A percentile compares a stretch with the other conserved stretches of the same genome.
Evolutionary conservation across 2,329 filamentous ascomycete genomes (phyloP).

Genomic region (Pseudocercospora cruenta): DNA sequence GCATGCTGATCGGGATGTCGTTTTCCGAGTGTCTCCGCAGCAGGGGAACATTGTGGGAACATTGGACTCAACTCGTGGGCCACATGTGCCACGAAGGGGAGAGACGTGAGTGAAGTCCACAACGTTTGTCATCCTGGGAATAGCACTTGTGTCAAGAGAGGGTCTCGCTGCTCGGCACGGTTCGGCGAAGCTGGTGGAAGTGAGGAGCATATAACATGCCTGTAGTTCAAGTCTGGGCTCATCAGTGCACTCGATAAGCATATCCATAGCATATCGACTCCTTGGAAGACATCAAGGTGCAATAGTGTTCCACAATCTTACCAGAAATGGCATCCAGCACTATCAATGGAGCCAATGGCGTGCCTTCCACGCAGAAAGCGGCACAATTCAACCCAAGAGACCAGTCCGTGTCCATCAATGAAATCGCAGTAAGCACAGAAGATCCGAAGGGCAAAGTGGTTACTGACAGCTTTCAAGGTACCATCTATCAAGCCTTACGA

Average conservation of each 20-base stretch:
- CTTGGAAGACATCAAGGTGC: not conserved
- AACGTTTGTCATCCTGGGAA: not conserved
- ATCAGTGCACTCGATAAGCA: not conserved
- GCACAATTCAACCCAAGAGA: slow-evolving; percentile 25
- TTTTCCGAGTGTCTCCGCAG: not conserved
- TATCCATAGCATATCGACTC: not conserved
- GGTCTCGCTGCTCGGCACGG: not conserved
- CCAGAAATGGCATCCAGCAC: not conserved
- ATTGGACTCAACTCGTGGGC: not conserved
- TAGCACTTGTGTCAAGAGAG: not conserved
- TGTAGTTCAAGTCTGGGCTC: not conserved
- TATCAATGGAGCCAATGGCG: not conserved
- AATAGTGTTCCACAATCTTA: not conserved
- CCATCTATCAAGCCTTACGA: slow-evolving; percentile 23
- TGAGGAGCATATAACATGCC: not conserved
- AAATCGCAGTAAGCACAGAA: slow-evolving; percentile 16
- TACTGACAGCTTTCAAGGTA: not conserved
- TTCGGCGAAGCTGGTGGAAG: no score
- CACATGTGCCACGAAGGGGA: no score
- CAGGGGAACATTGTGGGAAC: not conserved
- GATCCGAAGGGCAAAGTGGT: not conserved
- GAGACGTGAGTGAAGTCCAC: no score
- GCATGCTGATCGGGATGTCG: not conserved
- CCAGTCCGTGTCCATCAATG: slow-evolving; percentile 21
- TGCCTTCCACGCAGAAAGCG: slow-evolving; percentile 23